These are phyloP conservation scores for Arthroderma sp. DNA, from an alignment of 2,329 filamentous ascomycete species.

Conservation along the genomic window DNA sequence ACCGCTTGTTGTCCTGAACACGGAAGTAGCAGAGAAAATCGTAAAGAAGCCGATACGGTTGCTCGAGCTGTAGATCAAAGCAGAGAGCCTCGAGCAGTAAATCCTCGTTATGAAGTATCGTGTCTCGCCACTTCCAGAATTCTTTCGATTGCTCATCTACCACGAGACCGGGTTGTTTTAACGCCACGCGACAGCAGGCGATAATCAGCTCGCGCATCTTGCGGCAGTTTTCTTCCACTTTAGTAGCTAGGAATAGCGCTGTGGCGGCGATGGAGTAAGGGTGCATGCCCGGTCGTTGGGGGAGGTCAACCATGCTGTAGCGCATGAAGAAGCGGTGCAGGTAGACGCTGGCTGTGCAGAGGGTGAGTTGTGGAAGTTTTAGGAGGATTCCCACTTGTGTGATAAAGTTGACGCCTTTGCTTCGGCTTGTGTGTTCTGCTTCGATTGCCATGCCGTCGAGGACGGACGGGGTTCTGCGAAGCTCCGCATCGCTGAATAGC, in stretches of 20 bases:
- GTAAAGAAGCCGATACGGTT: slow-evolving; percentile 74
- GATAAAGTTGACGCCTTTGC: slow-evolving; percentile 94
- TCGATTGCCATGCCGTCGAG: slow-evolving; percentile 64
- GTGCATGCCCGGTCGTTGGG: slow-evolving; percentile 57
- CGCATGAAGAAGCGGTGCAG: slow-evolving; percentile 96
- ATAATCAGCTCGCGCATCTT: slow-evolving; percentile 94
- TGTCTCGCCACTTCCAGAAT: slow-evolving; percentile 96
- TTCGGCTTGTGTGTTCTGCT: slow-evolving; percentile 66
- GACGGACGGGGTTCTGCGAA: slow-evolving; percentile 69
- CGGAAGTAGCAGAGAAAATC: slow-evolving; percentile 62
- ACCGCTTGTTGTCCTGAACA: slow-evolving; percentile 62
- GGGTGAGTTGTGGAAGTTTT: slow-evolving; percentile 78
- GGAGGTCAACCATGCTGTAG: slow-evolving; percentile 62
- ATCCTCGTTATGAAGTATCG: slow-evolving; percentile 84
- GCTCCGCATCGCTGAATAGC: slow-evolving; percentile 76
- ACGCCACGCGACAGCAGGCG: slow-evolving; percentile 82
- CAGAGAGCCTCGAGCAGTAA: slow-evolving; percentile 81
- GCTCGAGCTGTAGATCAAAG: slow-evolving; percentile 83
- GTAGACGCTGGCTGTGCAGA: slow-evolving; percentile 85
- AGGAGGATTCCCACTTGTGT: slow-evolving; percentile 85
- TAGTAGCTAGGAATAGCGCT: slow-evolving; percentile 84
- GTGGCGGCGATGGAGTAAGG: slow-evolving; percentile 92
- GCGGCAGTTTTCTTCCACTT: slow-evolving; percentile 91
- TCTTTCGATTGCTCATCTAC: slow-evolving; percentile 97
- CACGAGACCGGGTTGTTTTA: slow-evolving; percentile 79